Percentiles rank a stretch among this genome's conserved stretches.
Conservation (phyloP, 495 filamentous ascomycete genomes). For the Opeltia flavorubescens region DNA sequence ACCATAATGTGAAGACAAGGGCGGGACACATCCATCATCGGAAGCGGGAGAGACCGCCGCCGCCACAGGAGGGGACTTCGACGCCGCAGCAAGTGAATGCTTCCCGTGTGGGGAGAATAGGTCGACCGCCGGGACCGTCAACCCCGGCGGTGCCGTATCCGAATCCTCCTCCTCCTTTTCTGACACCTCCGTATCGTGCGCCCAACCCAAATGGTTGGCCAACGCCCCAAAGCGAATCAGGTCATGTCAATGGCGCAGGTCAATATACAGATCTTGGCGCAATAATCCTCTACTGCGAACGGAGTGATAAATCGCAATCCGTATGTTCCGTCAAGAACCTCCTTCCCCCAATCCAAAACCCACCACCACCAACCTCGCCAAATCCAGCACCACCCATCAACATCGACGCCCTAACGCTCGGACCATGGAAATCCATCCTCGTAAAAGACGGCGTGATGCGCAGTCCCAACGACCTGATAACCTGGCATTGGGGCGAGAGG, state of each 20-base stretch:
- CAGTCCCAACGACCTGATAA: background rate
- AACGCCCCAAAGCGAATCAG: too few species aligned
- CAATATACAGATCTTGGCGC: background rate
- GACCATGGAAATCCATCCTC: background rate
- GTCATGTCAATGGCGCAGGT: background rate
- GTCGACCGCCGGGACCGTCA: too few species aligned
- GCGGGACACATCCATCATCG: background rate
- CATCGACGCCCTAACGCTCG: background rate
- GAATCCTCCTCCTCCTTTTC: background rate
- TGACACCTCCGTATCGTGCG: background rate
- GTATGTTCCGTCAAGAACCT: background rate
- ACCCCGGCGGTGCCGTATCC: background rate
- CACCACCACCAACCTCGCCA: too few species aligned
- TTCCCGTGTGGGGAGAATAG: too few species aligned
- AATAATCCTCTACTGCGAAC: background rate
- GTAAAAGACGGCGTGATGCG: background rate
- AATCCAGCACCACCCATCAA: background rate
- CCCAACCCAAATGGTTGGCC: too few species aligned
- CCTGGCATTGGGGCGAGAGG: background rate
- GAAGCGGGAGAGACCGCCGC: background rate
- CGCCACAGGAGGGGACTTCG: background rate
- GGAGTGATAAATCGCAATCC: background rate
- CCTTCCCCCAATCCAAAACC: background rate
- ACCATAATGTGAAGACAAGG: background rate
- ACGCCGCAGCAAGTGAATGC: background rate